Percentiles rank a stretch among this genome's conserved stretches.
Evolutionary conservation across 106 monocot genomes (phyloP).

Genomic region (Dendrobium officinale): DNA sequence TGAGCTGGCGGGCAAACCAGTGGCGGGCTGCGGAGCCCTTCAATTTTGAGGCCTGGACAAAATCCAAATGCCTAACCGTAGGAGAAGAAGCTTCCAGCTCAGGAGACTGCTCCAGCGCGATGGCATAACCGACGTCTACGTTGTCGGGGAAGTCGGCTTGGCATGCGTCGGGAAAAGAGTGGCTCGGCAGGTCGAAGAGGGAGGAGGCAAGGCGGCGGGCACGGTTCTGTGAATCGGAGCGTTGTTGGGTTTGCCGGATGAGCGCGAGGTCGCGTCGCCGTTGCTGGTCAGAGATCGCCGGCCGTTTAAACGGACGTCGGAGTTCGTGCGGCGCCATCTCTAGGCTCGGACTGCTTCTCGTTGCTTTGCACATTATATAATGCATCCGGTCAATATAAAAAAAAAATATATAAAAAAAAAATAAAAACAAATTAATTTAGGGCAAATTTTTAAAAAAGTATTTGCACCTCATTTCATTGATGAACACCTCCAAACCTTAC

Average conservation of each 20-base stretch:
- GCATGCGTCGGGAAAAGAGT: background rate
- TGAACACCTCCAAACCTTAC: no score
- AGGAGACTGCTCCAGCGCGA: background rate
- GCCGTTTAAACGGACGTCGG: slow-evolving; percentile 79
- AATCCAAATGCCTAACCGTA: slow-evolving; percentile 31
- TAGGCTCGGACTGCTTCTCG: background rate
- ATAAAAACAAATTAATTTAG: no score
- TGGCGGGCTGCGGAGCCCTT: slow-evolving; percentile 58
- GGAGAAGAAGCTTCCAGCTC: slow-evolving; percentile 6
- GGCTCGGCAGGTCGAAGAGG: slow-evolving; percentile 27
- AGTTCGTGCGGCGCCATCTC: slow-evolving; percentile 50
- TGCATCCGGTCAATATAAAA: no score
- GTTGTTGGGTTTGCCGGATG: slow-evolving; percentile 59
- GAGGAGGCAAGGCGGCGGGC: slow-evolving; percentile 78
- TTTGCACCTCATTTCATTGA: no score
- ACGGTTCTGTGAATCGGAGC: slow-evolving; percentile 80
- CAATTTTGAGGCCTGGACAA: slow-evolving; percentile 48
- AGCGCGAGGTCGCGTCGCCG: slow-evolving; percentile 74
- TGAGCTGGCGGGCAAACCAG: slow-evolving; percentile 91
- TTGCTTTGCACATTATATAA: no score
- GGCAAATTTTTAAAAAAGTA: no score
- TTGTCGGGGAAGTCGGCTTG: slow-evolving; percentile 1
- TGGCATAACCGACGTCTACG: background rate
- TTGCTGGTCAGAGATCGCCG: slow-evolving; percentile 87
- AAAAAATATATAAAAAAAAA: no score